Evolutionary conservation across 768 basidiomycete genomes (phyloP), one percentile per base, ranked within the genome.

Genomic region (Leucosporidium yakuticum): DNA sequence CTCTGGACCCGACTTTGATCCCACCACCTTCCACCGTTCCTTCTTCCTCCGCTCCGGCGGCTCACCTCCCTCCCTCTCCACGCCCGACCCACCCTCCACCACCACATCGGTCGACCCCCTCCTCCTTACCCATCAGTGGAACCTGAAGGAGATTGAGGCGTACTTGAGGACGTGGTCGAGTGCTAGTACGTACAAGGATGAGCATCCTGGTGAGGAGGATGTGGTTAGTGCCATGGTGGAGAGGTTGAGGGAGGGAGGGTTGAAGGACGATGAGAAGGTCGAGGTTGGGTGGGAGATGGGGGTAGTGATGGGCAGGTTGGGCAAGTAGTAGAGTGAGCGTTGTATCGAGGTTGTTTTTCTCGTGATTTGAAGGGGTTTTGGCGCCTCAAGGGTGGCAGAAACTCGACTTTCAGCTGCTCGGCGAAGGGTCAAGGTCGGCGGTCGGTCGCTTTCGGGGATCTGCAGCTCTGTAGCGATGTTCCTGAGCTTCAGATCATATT

Each of bases 111-210:
- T 4, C 23, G 23, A 23, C 31, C 11, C 49, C 1, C 39, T 70
- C 20, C 60, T 71, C 48, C 64, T 71, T n/a, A 60, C 32, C 7
- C 62, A 57, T 3, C 21, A 23, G 2, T 62, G 54, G 66, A 58
- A 32, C 2, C 23, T 68, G 20, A 1, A 82, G 19, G 84, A 84
- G 64, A 78, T 91, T 0, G 81, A 88, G 8, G 83, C 80, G 2
- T 91, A 90, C 75, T 80, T 91, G 25, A 81, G 84, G 57, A 89
- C 89, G 0, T 87, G 83, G 81, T 89, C 87, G 73, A 80, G 88
- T 2, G 78, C 89, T 59, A 85, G 88, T 68, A 84, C 83, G 19
- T 91, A 83, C 77, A 84, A 85, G 68, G 86, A 88, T 69, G 74
- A 74, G 17, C 82, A 85, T 74, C 71, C 79, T 54, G 70, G 76